Evolutionary conservation across 768 basidiomycete species (phyloP), one percentile per base, ranked within the genome.

Genomic region (Mrakia gelida): DNA sequence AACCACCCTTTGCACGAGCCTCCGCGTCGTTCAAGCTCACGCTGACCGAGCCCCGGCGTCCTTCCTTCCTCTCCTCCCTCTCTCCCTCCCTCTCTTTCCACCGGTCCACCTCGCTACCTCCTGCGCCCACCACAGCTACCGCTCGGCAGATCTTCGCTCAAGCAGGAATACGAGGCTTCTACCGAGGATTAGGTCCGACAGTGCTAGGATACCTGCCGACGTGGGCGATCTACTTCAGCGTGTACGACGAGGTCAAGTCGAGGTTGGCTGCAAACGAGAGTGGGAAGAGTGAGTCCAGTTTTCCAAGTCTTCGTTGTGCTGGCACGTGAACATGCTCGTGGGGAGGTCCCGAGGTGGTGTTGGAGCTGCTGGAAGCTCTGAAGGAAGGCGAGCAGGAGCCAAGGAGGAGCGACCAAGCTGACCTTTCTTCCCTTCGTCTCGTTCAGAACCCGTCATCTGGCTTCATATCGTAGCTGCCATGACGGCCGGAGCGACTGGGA

Each of bases 211-310:
- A 99, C 86, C 89, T 98, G 59, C 97, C 97, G 30, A 98, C 96
- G 3, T 98, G 95, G 97, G 97, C 95, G 34, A 98, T 98, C 81
- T 98, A 98, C 84, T 98, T 98, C 84, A 90, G 94, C 30, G 94
- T 98, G 34, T 98, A 98, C 85, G 97, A 99, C 86, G 90, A 92
- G 78, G 92, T 98, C 85, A 98, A 98, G 87, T 88, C 88, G 21
- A 86, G 87, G 70, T 92, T 94, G 83, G 92, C 88, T 83, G 80
- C 73, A 9, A 54, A 23, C 54, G 41, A 45, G 41, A 28, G 52
- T 10, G 23, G 43, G 28, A 73, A 73, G 11, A 78, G 71, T 73
- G 62, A 63, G 77, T 73, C 49, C 32, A 61, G 18, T 26, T 72
- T 23, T 23, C n/a, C n/a, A n/a, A n/a, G n/a, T n/a, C n/a, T 4